Percentiles rank a stretch among this genome's conserved stretches.
Conservation (phyloP, 2,329 filamentous ascomycete genomes). For the Colletotrichum aenigma region DNA sequence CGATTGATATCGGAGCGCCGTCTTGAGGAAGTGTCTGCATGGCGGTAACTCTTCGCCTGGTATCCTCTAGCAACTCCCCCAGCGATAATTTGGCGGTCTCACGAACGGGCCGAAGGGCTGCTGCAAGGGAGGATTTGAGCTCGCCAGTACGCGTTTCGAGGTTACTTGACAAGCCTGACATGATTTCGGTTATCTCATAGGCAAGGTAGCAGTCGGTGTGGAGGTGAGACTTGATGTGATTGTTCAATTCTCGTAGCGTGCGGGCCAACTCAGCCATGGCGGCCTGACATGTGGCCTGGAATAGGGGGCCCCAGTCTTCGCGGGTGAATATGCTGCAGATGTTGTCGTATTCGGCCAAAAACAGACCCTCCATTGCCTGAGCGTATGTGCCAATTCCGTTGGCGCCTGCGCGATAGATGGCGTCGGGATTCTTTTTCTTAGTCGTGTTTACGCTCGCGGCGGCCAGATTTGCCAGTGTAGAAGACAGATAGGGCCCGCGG, state of each 20-base stretch:
- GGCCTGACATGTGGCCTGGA: slow-evolving; percentile 78
- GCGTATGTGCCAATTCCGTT: slow-evolving; percentile 93
- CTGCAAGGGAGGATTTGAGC: slow-evolving; percentile 80
- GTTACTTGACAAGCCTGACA: slow-evolving; percentile 78
- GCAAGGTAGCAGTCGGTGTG: slow-evolving; percentile 92
- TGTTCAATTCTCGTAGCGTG: slow-evolving; percentile 87
- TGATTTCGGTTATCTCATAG: slow-evolving; percentile 92
- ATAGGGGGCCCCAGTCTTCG: slow-evolving; percentile 82
- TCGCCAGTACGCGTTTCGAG: slow-evolving; percentile 85
- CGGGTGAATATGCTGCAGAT: slow-evolving; percentile 85
- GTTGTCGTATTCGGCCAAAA: slow-evolving; percentile 88
- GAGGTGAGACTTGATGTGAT: slow-evolving; percentile 84
- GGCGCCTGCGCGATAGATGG: slow-evolving; percentile 84
- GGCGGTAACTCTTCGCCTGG: slow-evolving; percentile 68
- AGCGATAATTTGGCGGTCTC: slow-evolving; percentile 92
- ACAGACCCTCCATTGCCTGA: slow-evolving; percentile 84
- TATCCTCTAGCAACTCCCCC: slow-evolving; percentile 82
- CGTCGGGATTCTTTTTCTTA: slow-evolving; percentile 80
- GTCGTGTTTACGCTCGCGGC: slow-evolving; percentile 84
- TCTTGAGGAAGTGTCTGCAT: slow-evolving; percentile 77
- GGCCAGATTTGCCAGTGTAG: slow-evolving; percentile 83
- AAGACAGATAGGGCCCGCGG: slow-evolving; percentile 83
- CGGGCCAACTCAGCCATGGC: slow-evolving; percentile 82
- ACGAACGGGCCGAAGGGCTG: slow-evolving; percentile 85
- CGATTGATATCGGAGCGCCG: slow-evolving; percentile 77